These are phyloP conservation scores for Colletotrichum higginsianum DNA, from an alignment of 2,329 filamentous ascomycete genomes.

Conservation along the genomic window DNA sequence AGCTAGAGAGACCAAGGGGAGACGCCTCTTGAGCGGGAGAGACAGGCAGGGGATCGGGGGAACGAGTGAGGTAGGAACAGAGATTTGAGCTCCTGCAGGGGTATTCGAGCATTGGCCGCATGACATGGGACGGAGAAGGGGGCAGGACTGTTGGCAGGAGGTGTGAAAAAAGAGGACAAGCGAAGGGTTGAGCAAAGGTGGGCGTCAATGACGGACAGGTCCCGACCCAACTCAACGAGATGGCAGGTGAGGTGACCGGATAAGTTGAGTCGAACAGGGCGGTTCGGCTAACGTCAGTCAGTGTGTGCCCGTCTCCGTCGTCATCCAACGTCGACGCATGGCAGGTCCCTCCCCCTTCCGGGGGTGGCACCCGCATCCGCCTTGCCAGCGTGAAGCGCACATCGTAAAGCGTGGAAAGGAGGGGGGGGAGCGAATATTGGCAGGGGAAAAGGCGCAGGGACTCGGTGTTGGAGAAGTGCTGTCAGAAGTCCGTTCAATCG, in stretches of 20 bases:
- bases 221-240: slow-evolving; percentile 27
- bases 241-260: slow-evolving; percentile 30
- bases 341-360: background rate
- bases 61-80: background rate
- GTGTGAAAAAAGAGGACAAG: background rate
- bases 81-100: slow-evolving; percentile 23
- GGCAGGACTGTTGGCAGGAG: slow-evolving; percentile 3
- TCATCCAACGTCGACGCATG: background rate
- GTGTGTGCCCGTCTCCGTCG: background rate
- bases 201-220: slow-evolving; percentile 29
- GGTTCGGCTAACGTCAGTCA: slow-evolving; percentile 18
- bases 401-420: too few species aligned
- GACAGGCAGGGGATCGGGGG: slow-evolving; percentile 10
- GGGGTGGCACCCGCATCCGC: background rate
- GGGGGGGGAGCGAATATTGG: background rate
- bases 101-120: background rate
- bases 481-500: slow-evolving; percentile 4
- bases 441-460: slow-evolving; percentile 2
- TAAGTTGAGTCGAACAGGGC: slow-evolving; percentile 38
- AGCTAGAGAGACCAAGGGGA: slow-evolving; percentile 11
- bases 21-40: slow-evolving; percentile 8
- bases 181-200: slow-evolving; percentile 16
- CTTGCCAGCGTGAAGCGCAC: background rate
- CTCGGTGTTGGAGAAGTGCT: slow-evolving; percentile 10
- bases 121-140: slow-evolving; percentile 21